phyloP scores from a whole-genome alignment of 129 eudicot species.

The Tagetes erecta region DNA sequence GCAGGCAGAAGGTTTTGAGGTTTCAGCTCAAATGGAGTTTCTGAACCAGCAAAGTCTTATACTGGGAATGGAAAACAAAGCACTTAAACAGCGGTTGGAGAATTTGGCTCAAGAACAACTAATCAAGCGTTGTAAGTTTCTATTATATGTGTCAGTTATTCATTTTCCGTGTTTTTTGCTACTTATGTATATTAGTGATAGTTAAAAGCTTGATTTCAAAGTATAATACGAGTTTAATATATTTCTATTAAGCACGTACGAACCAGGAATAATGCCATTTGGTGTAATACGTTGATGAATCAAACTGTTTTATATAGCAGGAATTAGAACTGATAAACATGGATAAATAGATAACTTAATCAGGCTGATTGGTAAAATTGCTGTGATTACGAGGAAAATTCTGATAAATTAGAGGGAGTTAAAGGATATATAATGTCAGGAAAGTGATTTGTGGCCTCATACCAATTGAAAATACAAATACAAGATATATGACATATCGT shows the following conservation, averaged over 20 bases:
- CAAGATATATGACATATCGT: neutral
- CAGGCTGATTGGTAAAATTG: neutral
- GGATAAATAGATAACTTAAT: neutral
- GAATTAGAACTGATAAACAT: conserved; percentile 4
- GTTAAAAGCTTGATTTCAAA: neutral
- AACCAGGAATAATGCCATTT: neutral
- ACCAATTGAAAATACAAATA: neutral
- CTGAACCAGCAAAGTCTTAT: conserved; percentile 75
- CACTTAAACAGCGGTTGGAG: conserved; percentile 75
- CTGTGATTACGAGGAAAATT: neutral
- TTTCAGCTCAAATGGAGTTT: conserved; percentile 69
- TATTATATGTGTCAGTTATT: conserved; percentile 1
- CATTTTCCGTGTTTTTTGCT: conserved; percentile 8
- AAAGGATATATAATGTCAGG: neutral
- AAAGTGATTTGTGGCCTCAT: neutral
- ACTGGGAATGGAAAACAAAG: conserved; percentile 74
- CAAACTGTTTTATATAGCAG: neutral
- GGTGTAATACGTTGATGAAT: neutral
- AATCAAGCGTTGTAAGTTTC: conserved; percentile 63
- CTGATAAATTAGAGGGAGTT: neutral
- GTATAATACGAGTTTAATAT: conserved; percentile 2
- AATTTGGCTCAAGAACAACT: conserved; percentile 72
- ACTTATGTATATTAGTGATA: conserved; percentile 16
- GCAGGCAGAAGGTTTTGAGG: conserved; percentile 64
- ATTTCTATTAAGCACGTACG: neutral